Evolutionary conservation across 148 eudicot species (phyloP), one percentile per base, ranked within the genome.

Genomic region (Persicaria maculosa): DNA sequence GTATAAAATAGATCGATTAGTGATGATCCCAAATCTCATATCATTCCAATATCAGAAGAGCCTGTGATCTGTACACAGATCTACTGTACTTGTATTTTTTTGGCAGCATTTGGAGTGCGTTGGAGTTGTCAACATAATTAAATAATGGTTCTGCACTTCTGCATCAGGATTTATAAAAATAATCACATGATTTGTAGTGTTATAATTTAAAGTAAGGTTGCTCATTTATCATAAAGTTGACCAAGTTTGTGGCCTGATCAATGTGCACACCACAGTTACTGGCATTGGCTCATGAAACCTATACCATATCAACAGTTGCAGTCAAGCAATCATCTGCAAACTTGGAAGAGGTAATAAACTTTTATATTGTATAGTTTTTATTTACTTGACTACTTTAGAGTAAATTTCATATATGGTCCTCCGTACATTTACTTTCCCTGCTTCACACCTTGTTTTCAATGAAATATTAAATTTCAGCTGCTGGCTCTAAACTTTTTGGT

Each of bases 161-260:
- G 70, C 6, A 15, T 65, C 46, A 65, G 6, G 6, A 14, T 4
- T 11, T 65, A 12, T 12, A 36, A 14, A 65, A 65, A 65, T 65
- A 65, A 65, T 65, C 65, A 22, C 12, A 22, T 16, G 19, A 59
- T 22, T 9, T 59, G 68, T 12, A 62, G 25, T 31, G 17, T 36
- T 16, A 65, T 9, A 65, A 65, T 40, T 11, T 43, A 43, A 9
- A 59, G 54, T 15, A 9, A 16, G 64, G 64, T 57, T 57, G 64
- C 9, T 17, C 64, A 62, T 36, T 36, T 62, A 65, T 36, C 67
- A 40, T 65, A 65, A 40, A 65, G 70, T 65, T 65, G 70, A 65
- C 70, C 70, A 5, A 20, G 25, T 22, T 2, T 9, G 10, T 19
- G 20, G 5, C 40, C 40, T 58, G 36, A 58, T n/a, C 61, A 55